A percentile compares a stretch with the other conserved stretches of the same genome.
Evolutionary conservation across 2,329 filamentous ascomycete genomes (phyloP).

Genomic region (Trichoderma semiorbis): DNA sequence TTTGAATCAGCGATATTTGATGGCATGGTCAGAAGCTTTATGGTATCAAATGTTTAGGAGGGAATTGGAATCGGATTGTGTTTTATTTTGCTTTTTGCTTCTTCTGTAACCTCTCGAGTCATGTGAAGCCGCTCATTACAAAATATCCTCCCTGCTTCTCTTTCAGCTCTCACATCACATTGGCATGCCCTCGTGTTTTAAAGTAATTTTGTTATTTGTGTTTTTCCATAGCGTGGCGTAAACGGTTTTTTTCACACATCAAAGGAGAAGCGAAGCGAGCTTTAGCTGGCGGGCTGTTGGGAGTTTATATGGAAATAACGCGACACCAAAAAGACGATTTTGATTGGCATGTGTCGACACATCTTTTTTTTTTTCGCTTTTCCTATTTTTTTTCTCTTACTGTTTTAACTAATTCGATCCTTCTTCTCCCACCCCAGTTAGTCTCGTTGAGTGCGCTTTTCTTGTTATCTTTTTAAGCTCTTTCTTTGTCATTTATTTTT

Average conservation of each 20-base stretch:
- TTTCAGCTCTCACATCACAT: slow-evolving; percentile 9
- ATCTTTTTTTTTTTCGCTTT: background rate
- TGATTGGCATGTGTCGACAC: slow-evolving; percentile 9
- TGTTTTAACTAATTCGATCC: slow-evolving; percentile 10
- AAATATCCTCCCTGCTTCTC: slow-evolving; percentile 8
- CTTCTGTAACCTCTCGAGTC: background rate
- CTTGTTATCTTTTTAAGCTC: background rate
- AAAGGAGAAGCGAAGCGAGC: slow-evolving; percentile 8
- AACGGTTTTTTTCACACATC: slow-evolving; percentile 8
- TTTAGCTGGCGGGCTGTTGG: background rate
- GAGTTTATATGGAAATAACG: slow-evolving; percentile 6
- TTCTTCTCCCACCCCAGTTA: background rate
- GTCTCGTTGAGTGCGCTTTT: background rate
- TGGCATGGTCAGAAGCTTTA: background rate
- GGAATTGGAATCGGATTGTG: slow-evolving; percentile 8
- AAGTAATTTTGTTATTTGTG: slow-evolving; percentile 11
- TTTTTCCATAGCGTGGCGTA: slow-evolving; percentile 23
- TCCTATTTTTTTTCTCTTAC: background rate
- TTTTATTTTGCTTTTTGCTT: slow-evolving; percentile 3
- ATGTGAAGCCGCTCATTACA: slow-evolving; percentile 4
- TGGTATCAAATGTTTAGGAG: background rate
- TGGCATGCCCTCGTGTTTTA: slow-evolving; percentile 8
- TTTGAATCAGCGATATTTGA: slow-evolving; percentile 10
- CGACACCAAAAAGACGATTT: slow-evolving; percentile 5
- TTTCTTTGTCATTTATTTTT: background rate